Conservation (phyloP, 2,329 filamentous ascomycete genomes). For the Cladosporium sp. region DNA sequence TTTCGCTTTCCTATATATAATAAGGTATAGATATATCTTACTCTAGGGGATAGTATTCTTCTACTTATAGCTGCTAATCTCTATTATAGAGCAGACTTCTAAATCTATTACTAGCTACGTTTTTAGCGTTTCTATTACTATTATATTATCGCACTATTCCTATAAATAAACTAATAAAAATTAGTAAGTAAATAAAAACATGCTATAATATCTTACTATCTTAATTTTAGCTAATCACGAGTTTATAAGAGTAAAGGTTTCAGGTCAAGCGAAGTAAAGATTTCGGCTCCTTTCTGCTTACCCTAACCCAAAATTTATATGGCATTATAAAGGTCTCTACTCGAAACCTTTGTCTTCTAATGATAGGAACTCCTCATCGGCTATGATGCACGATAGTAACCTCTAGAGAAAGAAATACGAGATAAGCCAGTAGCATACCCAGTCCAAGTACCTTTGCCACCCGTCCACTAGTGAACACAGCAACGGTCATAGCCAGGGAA, state of each 20-base stretch:
- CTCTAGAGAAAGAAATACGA: conserved; percentile 34
- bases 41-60: not conserved
- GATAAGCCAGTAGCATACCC: conserved; percentile 30
- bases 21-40: not conserved
- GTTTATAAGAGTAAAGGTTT: not conserved
- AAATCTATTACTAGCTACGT: not conserved
- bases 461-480: conserved; percentile 18
- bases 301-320: not conserved
- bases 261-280: not conserved
- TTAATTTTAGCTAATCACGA: not conserved
- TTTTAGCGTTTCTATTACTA: not conserved
- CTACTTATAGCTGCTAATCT: not conserved
- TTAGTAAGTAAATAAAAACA: not conserved
- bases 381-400: conserved; percentile 23
- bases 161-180: not conserved
- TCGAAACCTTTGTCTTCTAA: not conserved
- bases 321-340: not conserved
- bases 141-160: not conserved
- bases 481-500: conserved; percentile 18
- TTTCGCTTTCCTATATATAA: not conserved
- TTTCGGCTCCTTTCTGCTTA: not conserved
- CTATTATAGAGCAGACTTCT: not conserved
- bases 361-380: not conserved
- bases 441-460: conserved; percentile 22
- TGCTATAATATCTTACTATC: not conserved